These are phyloP conservation scores for Pinus taeda DNA, from an alignment of 75 land plant species.

Conservation along the genomic window DNA sequence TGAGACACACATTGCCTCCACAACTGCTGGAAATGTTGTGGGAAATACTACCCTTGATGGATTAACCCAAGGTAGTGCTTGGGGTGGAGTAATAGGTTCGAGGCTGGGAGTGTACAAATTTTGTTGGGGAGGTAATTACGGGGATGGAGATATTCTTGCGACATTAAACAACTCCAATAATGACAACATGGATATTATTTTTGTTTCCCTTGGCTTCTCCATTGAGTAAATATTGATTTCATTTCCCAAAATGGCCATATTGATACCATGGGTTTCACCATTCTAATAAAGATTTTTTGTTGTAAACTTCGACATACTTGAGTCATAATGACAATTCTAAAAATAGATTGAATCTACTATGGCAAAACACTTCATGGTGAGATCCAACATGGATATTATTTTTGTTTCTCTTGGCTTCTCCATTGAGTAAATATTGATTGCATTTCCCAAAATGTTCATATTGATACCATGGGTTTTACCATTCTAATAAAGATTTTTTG, in stretches of 20 bases:
- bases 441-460: too few relatives aligned
- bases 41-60: slow-evolving; percentile 66
- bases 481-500: too few relatives aligned
- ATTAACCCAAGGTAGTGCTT: slow-evolving; percentile 74
- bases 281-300: too few relatives aligned
- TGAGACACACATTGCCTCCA: slow-evolving; percentile 90
- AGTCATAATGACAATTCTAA: too few relatives aligned
- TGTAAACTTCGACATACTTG: too few relatives aligned
- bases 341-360: too few relatives aligned
- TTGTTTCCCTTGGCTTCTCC: slow-evolving; percentile 62
- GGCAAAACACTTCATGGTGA: too few relatives aligned
- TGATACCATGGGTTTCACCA: too few relatives aligned
- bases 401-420: slow-evolving; percentile 69
- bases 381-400: slow-evolving; percentile 55
- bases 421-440: too few relatives aligned
- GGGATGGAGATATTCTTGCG: slow-evolving; percentile 74
- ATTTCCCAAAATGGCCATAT: too few relatives aligned
- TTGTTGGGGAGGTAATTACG: slow-evolving; percentile 83
- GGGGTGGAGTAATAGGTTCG: slow-evolving; percentile 77
- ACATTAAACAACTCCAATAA: slow-evolving; percentile 69
- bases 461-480: too few relatives aligned
- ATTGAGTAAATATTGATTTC: too few relatives aligned
- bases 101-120: slow-evolving; percentile 85
- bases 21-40: slow-evolving; percentile 57
- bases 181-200: slow-evolving; percentile 78